A percentile compares a stretch with the other conserved stretches of the same genome.
Conservation (phyloP, 73 alveolate species). For the Tetrahymena elliotti region DNA sequence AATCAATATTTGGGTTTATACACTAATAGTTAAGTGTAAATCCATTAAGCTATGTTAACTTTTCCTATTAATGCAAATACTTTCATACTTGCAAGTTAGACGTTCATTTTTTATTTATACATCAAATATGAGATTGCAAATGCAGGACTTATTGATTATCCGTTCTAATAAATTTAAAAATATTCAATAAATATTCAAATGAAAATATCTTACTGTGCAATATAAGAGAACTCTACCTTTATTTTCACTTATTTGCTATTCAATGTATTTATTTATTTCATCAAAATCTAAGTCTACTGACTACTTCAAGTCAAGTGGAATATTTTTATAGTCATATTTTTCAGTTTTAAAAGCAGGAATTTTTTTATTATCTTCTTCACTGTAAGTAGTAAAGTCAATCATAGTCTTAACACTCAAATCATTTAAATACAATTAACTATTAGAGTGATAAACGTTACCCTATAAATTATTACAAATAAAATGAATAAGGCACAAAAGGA, state of each 20-base stretch:
- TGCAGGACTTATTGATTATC: neutral
- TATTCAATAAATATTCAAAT: neutral
- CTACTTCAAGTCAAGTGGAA: neutral
- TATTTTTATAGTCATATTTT: neutral
- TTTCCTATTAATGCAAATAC: neutral
- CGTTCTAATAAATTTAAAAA: neutral
- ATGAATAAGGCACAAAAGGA: neutral
- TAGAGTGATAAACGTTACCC: neutral
- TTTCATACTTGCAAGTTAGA: neutral
- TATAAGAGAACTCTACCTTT: neutral
- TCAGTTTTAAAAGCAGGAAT: neutral
- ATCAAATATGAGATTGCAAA: neutral
- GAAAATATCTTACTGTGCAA: neutral
- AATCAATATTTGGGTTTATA: neutral
- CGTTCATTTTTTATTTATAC: neutral
- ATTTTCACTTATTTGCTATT: neutral
- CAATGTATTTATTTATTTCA: neutral
- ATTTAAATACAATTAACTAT: neutral
- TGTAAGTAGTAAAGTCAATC: neutral
- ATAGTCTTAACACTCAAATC: neutral
- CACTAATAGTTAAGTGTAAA: neutral
- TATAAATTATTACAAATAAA: neutral
- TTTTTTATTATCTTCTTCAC: neutral
- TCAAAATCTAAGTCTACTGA: neutral
- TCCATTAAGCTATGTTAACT: neutral